Percentiles rank a stretch among this genome's conserved stretches.
Conservation (phyloP, 257 asterid species). For the Prunella vulgaris region DNA sequence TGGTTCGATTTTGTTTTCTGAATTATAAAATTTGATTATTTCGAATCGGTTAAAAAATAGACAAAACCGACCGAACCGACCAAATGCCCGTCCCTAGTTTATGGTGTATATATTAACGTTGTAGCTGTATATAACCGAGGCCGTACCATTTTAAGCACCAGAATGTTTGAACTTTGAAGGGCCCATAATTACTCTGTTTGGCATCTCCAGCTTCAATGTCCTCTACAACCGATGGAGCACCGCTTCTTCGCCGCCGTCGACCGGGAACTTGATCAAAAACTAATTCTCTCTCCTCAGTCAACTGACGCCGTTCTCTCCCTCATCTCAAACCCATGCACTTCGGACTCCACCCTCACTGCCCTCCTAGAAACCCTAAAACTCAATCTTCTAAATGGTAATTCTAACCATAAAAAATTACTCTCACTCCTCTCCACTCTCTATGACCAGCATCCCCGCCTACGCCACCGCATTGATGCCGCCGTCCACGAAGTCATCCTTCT, state of each 20-base stretch:
- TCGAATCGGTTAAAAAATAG: too few species aligned
- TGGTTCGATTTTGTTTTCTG: too few species aligned
- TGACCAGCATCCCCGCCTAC: slow-evolving; percentile 39
- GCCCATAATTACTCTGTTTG: too few species aligned
- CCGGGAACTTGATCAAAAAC: neutral
- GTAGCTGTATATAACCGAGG: too few species aligned
- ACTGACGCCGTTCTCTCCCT: slow-evolving; percentile 43
- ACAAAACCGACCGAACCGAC: too few species aligned
- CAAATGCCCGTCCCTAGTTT: too few species aligned
- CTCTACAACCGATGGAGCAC: slow-evolving; percentile 38
- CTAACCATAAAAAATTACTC: slow-evolving; percentile 35
- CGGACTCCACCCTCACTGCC: slow-evolving; percentile 41
- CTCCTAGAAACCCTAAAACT: slow-evolving; percentile 39
- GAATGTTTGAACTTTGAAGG: too few species aligned
- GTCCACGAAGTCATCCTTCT: slow-evolving; percentile 35
- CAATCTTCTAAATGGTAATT: slow-evolving; percentile 36
- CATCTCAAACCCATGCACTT: slow-evolving; percentile 57
- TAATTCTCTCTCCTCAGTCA: slow-evolving; percentile 20
- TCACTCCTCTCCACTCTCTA: slow-evolving; percentile 47
- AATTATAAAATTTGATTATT: too few species aligned
- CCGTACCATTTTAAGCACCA: too few species aligned
- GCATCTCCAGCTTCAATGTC: too few species aligned
- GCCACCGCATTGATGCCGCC: slow-evolving; percentile 31
- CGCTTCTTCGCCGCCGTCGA: slow-evolving; percentile 33
- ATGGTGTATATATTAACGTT: too few species aligned